Evolutionary conservation across 768 basidiomycete genomes (phyloP), one percentile per base, ranked within the genome.

Genomic region (Tubosaeta sp.): DNA sequence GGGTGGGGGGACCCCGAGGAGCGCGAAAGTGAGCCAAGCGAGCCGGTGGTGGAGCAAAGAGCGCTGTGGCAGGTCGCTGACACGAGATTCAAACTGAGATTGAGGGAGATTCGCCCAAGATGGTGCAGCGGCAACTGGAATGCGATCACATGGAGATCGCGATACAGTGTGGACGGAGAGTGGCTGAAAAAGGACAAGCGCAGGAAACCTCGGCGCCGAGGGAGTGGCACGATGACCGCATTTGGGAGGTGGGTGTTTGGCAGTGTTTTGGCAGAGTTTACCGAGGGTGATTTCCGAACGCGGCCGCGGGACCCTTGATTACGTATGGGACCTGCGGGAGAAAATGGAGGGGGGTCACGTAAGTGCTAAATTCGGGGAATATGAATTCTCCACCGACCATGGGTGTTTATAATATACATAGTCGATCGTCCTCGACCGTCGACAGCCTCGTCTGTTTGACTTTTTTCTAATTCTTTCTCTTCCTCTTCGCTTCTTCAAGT

Each of bases 131-230:
- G 67, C 70, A 57, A 67, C 65, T 68, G 60, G 55, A 56, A 46
- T 46, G 44, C 51, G 59, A 62, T 65, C 63, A 67, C 65, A 67
- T 69, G 68, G 61, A 58, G 58, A 59, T 63, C 55, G 61, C 27
- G 27, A 27, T 27, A 27, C 27, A 27, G 27, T 27, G 27, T 63
- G 69, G 57, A 44, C 62, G 63, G 70, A 70, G 61, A 46, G 53
- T 58, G 60, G 57, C 60, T 63, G 46, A 52, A 61, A 62, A 62
- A 62, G 66, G 69, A 57, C 52, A 59, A 34, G 55, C 34, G 41
- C 50, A 62, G 48, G 57, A 53, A 40, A 58, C 72, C 71, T 72
- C 71, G 72, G 71, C 71, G 71, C 72, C 71, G 71, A 74, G 71
- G 72, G 54, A 54, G 54, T 66, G 68, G 69, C 56, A 57, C 56